Evolutionary conservation across 257 asterid genomes (phyloP), one percentile per base, ranked within the genome.

Genomic region (Eucommia ulmoides): DNA sequence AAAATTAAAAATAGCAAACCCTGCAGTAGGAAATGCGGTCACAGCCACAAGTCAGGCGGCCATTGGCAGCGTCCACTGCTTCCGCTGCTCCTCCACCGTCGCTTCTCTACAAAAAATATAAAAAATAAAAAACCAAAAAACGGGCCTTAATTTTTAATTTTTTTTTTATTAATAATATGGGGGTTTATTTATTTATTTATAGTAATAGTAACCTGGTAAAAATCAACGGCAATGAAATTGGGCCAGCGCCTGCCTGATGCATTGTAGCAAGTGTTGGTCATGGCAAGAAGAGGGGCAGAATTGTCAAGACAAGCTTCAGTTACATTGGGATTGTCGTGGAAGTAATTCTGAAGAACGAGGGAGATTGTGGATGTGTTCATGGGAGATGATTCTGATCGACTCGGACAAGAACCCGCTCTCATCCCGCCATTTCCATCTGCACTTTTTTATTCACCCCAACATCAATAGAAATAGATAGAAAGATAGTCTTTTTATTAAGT

Each of bases 61-160:
- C 98, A 23, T 89, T 89, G 41, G 92, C 98, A 64, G 68, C 71
- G 60, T 89, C 94, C 24, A 89, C 81, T 7, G 94, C 98, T 78
- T 78, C 84, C 11, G 98, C 57, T 1, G 92, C 83, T 54, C 98
- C 98, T 50, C 88, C 94, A 23, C 96, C 96, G 38, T 82, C 96
- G 54, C 80, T 89, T 72, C 69, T 71, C 97, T 88, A 77, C 65
- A 58, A 50, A 22, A 24, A 7, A 29, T 29, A 29, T 29, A 12
- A 29, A 29, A 29, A 35, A n/a, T 23, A 48, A 55, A 45, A n/a
- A 19, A 42, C 8, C 21, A 7, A 49, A 20, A 8, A 33, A n/a
- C n/a, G n/a, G n/a, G n/a, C n/a, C n/a, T n/a, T n/a, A n/a, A n/a
- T n/a, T n/a, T n/a, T n/a, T n/a, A n/a, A n/a, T n/a, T n/a, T n/a